These are phyloP conservation scores for Corymbia maculata DNA, from an alignment of 345 rosid genomes.

Conservation along the genomic window DNA sequence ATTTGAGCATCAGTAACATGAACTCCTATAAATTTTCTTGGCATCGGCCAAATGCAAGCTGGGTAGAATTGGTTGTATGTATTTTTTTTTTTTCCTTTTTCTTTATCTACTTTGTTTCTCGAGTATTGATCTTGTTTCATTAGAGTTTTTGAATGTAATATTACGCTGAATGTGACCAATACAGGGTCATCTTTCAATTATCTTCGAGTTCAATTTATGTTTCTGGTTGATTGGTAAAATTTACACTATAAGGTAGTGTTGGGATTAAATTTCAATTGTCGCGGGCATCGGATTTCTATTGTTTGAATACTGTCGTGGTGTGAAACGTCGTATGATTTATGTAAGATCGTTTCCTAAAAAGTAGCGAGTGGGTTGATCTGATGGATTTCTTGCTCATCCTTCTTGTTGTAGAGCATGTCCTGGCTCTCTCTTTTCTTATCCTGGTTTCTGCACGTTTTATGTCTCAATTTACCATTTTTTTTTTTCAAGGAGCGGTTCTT, in stretches of 20 bases:
- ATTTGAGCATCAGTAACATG: neutral
- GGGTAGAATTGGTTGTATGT: conserved; percentile 5
- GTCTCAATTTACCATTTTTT: no score
- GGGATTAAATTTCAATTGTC: no score
- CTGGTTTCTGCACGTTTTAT: no score
- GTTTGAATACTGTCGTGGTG: no score
- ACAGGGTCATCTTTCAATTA: neutral
- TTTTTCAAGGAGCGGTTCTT: neutral
- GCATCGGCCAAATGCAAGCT: conserved; percentile 20
- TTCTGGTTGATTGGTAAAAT: neutral
- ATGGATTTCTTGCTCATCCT: no score
- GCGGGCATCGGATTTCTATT: no score
- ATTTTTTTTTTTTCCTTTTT: neutral
- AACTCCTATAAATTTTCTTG: conserved; percentile 32
- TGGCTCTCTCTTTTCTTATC: no score
- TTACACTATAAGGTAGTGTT: neutral
- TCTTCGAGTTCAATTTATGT: neutral
- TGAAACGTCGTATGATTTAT: no score
- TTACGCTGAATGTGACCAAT: neutral
- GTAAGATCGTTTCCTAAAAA: no score
- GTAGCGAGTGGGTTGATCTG: no score
- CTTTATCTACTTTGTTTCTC: neutral
- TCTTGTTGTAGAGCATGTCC: no score
- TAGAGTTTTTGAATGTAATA: neutral
- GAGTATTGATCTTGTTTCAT: neutral